Percentiles rank a stretch among this genome's conserved stretches.
These are phyloP conservation scores for Penicillium bialowiezense DNA, from an alignment of 495 filamentous ascomycete genomes.

Conservation along the genomic window DNA sequence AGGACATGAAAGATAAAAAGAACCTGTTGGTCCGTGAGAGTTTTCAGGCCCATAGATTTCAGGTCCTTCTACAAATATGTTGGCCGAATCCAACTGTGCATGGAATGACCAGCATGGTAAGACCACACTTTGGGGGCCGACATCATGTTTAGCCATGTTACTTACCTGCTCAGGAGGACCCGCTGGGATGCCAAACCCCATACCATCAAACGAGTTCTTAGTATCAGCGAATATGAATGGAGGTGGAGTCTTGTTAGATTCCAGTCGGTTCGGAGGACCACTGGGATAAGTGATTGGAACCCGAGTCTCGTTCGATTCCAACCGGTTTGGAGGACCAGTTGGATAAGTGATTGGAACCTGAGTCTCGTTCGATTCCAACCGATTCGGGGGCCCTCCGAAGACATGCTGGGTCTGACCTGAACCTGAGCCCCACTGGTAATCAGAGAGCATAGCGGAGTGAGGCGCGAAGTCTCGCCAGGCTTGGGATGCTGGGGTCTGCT, in stretches of 20 bases:
- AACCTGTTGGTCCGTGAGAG: slow-evolving; percentile 15
- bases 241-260: background rate
- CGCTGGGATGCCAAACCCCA: background rate
- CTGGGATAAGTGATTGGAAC: too few relatives aligned
- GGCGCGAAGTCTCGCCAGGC: too few relatives aligned
- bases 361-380: background rate
- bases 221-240: too few relatives aligned
- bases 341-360: too few relatives aligned
- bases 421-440: too few relatives aligned
- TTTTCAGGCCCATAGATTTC: background rate
- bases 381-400: background rate
- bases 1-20: slow-evolving; percentile 37
- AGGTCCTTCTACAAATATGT: too few relatives aligned
- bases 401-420: too few relatives aligned
- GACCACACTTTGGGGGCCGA: background rate
- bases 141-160: background rate
- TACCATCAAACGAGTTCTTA: background rate
- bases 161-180: background rate
- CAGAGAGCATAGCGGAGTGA: too few relatives aligned
- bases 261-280: background rate
- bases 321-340: background rate
- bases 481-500: too few relatives aligned
- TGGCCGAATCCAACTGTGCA: too few relatives aligned
- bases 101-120: background rate
- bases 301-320: background rate